A percentile compares a stretch with the other conserved stretches of the same genome.
These are phyloP conservation scores for Clarireedia hainanense DNA, from an alignment of 2,329 filamentous ascomycete species.

Conservation along the genomic window DNA sequence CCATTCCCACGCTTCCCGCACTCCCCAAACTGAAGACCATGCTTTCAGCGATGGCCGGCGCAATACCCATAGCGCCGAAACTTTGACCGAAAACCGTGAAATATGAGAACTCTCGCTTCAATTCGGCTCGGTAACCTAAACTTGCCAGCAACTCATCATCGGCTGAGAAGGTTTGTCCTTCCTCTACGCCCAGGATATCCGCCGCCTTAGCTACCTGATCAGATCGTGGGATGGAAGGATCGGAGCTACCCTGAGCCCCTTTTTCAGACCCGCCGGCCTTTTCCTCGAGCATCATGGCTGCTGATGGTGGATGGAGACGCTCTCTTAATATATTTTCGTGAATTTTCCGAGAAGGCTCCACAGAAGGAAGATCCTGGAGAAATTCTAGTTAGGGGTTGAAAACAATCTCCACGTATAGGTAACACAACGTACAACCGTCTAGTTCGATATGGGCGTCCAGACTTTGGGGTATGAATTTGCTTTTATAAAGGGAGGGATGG, in stretches of 20 bases:
- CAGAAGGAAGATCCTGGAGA: not conserved
- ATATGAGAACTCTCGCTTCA: constrained; percentile 29
- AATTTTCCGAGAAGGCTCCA: not conserved
- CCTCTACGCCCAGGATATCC: constrained; percentile 10
- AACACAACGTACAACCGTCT: not conserved
- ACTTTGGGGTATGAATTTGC: not conserved
- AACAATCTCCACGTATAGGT: not conserved
- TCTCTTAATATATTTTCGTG: no score
- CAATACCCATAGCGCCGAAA: constrained; percentile 30
- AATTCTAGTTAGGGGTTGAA: no score
- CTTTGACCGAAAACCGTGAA: constrained; percentile 28
- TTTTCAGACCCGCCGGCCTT: not conserved
- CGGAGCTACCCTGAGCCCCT: not conserved
- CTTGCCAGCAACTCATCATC: constrained; percentile 26
- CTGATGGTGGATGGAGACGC: not conserved
- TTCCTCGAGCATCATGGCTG: not conserved
- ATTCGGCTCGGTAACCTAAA: constrained; percentile 26
- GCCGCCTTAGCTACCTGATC: not conserved
- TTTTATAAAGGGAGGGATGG: not conserved
- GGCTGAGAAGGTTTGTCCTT: constrained; percentile 9
- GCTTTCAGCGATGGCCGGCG: constrained; percentile 28
- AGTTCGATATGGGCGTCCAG: not conserved
- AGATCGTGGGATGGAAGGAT: not conserved
- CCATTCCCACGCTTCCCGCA: constrained; percentile 26
- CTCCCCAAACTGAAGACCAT: constrained; percentile 27